Percentiles rank a stretch among this genome's conserved stretches.
Evolutionary conservation across 1,284 basidiomycete genomes (phyloP).

Genomic region (Rhodotorula sp.): DNA sequence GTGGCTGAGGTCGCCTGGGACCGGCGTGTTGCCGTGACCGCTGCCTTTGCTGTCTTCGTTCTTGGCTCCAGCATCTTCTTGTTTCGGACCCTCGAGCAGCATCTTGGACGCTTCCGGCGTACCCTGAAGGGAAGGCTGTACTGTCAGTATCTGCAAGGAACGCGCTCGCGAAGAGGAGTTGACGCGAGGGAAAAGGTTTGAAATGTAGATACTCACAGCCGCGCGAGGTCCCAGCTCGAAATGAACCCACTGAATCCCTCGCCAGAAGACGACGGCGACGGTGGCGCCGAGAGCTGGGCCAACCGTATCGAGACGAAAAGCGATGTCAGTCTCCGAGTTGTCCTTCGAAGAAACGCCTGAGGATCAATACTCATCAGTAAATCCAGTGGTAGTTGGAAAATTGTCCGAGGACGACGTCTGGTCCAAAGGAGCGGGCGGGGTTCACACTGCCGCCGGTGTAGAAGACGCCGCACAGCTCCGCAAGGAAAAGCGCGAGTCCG

Average conservation of each 20-base stretch:
- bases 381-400: conserved; percentile 49
- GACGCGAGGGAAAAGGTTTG: no score
- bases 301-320: neutral
- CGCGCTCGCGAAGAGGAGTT: no score
- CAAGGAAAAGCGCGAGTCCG: conserved; percentile 19
- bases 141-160: no score
- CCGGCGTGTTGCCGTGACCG: neutral
- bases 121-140: neutral
- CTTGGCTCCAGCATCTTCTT: neutral
- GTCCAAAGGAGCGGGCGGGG: conserved; percentile 59
- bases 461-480: conserved; percentile 12
- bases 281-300: neutral
- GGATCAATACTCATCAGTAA: neutral
- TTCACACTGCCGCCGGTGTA: conserved; percentile 23
- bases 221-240: conserved; percentile 9
- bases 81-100: conserved; percentile 13
- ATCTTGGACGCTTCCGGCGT: conserved; percentile 21
- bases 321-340: neutral
- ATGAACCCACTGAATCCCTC: conserved; percentile 8
- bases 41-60: neutral
- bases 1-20: neutral
- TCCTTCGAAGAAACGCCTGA: neutral
- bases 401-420: conserved; percentile 61
- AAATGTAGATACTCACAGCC: conserved; percentile 1
- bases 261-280: conserved; percentile 53